phyloP scores from a whole-genome alignment of 1,139 yeast species.

The Protomyces macrosporus region DNA sequence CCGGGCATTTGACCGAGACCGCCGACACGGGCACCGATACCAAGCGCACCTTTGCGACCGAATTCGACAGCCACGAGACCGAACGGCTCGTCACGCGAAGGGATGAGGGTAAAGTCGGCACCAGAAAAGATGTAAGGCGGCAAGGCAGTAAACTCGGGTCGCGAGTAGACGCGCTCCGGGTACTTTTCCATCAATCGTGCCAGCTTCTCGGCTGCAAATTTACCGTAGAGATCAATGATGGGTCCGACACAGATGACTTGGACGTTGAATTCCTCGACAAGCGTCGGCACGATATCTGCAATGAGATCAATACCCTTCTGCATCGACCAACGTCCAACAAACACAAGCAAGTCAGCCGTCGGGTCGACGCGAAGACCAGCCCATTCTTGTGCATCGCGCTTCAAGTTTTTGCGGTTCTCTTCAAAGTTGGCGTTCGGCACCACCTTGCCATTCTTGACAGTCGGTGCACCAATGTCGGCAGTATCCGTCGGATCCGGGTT shows the following conservation, averaged over 20 bases:
- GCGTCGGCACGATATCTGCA: constrained; percentile 28
- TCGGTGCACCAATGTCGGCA: constrained; percentile 18
- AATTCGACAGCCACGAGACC: constrained; percentile 30
- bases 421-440: constrained; percentile 24
- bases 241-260: constrained; percentile 29
- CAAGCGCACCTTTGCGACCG: constrained; percentile 30
- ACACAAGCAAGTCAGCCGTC: constrained; percentile 26
- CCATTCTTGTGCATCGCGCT: constrained; percentile 29
- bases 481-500: constrained; percentile 30
- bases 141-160: constrained; percentile 28
- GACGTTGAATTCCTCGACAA: constrained; percentile 25
- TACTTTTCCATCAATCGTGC: constrained; percentile 22
- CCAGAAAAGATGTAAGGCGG: constrained; percentile 29
- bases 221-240: constrained; percentile 28
- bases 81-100: constrained; percentile 30
- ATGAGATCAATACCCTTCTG: constrained; percentile 29
- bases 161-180: constrained; percentile 26
- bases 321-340: constrained; percentile 30
- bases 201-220: constrained; percentile 29
- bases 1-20: constrained; percentile 31
- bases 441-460: constrained; percentile 14
- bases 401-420: constrained; percentile 19
- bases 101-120: constrained; percentile 29
- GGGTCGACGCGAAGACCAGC: constrained; percentile 28
- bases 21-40: constrained; percentile 30